Evolutionary conservation across 148 eudicot species (phyloP).

Genomic region (Heliosperma pusillum): DNA sequence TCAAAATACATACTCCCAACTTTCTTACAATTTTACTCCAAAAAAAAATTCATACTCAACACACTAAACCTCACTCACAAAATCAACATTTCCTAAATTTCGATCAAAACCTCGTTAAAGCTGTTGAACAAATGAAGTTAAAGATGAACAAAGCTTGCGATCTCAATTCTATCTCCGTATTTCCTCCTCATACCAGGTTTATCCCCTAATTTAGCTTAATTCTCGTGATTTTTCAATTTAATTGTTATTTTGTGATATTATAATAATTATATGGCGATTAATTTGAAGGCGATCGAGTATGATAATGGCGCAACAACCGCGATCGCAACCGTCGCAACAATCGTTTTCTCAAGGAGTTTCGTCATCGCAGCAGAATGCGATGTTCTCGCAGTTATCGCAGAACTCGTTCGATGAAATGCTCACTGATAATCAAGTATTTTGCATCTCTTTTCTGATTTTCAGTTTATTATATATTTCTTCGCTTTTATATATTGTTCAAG

Average conservation of each 20-base stretch:
- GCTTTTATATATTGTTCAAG: not conserved
- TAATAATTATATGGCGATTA: constrained; percentile 9
- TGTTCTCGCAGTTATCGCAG: constrained; percentile 83
- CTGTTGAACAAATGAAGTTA: constrained; percentile 49
- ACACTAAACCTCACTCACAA: too few relatives aligned
- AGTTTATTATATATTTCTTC: not conserved
- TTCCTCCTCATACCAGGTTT: constrained; percentile 83
- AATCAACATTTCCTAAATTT: too few relatives aligned
- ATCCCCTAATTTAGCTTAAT: not conserved
- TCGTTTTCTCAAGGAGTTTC: constrained; percentile 84
- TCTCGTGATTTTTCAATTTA: not conserved
- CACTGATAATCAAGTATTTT: constrained; percentile 49
- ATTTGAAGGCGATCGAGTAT: constrained; percentile 51
- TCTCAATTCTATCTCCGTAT: constrained; percentile 92
- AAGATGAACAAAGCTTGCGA: constrained; percentile 93
- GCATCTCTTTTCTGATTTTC: not conserved
- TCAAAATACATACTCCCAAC: too few relatives aligned
- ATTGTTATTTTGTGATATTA: not conserved
- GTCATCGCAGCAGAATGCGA: constrained; percentile 73
- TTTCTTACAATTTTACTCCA: too few relatives aligned
- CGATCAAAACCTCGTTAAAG: too few relatives aligned
- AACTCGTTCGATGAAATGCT: constrained; percentile 59
- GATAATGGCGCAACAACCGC: constrained; percentile 33
- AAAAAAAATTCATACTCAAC: too few relatives aligned
- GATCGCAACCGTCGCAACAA: constrained; percentile 69